Conservation (phyloP, 2,329 filamentous ascomycete genomes). For the Thermoascus crustaceus region DNA sequence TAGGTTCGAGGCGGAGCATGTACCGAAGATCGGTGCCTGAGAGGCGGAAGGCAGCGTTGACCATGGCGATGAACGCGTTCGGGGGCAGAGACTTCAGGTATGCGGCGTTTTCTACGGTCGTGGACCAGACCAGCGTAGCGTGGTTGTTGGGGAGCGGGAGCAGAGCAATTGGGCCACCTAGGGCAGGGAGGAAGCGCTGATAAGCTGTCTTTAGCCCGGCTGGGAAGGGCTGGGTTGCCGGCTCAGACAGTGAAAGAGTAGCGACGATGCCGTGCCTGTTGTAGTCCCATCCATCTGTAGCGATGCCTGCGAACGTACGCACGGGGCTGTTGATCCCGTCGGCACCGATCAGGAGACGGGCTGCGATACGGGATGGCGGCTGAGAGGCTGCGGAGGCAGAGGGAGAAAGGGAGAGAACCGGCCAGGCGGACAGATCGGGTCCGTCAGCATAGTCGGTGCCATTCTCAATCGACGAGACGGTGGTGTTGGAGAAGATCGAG, state of each 20-base stretch:
- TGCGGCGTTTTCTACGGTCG: constrained; percentile 69
- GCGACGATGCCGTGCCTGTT: constrained; percentile 83
- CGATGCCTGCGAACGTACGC: constrained; percentile 77
- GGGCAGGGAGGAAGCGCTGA: constrained; percentile 83
- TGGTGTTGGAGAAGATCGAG: constrained; percentile 65
- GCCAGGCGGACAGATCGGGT: constrained; percentile 78
- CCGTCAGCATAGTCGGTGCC: constrained; percentile 60
- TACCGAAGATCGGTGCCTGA: constrained; percentile 70
- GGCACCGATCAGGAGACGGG: constrained; percentile 80
- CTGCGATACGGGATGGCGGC: constrained; percentile 53
- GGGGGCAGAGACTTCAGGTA: constrained; percentile 67
- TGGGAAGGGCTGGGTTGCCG: constrained; percentile 21
- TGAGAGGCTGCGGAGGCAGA: constrained; percentile 24
- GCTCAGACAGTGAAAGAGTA: constrained; percentile 61
- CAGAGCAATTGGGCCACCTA: constrained; percentile 73
- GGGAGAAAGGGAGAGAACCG: constrained; percentile 64
- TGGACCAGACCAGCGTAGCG: constrained; percentile 91
- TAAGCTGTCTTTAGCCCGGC: constrained; percentile 65
- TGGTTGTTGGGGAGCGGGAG: constrained; percentile 77
- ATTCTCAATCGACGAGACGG: constrained; percentile 69
- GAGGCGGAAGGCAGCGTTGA: constrained; percentile 89
- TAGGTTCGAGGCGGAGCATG: constrained; percentile 59
- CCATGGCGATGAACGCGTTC: constrained; percentile 71
- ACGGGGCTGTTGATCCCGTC: constrained; percentile 95
- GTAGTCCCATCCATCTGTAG: constrained; percentile 88